phyloP scores from a whole-genome alignment of 805 yeast genomes.

The Metschnikowia cerradonensis region DNA sequence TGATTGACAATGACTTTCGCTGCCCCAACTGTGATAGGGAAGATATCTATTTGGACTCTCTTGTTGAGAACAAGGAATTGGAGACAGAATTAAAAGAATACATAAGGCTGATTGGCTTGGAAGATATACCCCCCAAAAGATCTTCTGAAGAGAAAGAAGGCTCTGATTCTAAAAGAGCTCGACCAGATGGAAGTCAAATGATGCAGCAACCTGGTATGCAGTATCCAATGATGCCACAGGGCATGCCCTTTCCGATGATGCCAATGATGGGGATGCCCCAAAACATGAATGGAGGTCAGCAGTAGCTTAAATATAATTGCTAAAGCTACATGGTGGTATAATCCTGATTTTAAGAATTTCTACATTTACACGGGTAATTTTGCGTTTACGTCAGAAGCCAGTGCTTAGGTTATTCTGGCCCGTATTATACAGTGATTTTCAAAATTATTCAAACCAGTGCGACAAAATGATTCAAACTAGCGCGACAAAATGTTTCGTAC shows the following conservation, averaged over 20 bases:
- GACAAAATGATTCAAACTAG: too few relatives aligned
- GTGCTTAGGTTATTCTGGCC: not conserved
- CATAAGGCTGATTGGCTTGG: conserved; percentile 37
- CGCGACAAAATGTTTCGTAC: too few relatives aligned
- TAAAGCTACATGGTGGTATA: not conserved
- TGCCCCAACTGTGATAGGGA: conserved; percentile 83
- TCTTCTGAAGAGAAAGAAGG: conserved; percentile 16
- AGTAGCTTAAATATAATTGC: not conserved
- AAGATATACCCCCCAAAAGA: conserved; percentile 24
- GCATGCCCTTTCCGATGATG: conserved; percentile 19
- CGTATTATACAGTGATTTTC: too few relatives aligned
- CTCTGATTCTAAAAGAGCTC: conserved; percentile 26
- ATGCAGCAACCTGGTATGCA: conserved; percentile 13
- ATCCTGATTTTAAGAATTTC: not conserved
- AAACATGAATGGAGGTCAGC: conserved; percentile 7
- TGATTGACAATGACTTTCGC: conserved; percentile 79
- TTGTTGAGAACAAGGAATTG: conserved; percentile 59
- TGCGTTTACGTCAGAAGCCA: not conserved
- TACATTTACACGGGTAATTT: not conserved
- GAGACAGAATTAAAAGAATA: conserved; percentile 52
- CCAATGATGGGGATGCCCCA: conserved; percentile 18
- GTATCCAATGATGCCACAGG: conserved; percentile 14
- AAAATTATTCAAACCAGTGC: too few relatives aligned
- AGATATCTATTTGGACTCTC: conserved; percentile 72
- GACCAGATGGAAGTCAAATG: conserved; percentile 13